These are phyloP conservation scores for Cichorium intybus DNA, from an alignment of 140 eudicot species.

Conservation along the genomic window DNA sequence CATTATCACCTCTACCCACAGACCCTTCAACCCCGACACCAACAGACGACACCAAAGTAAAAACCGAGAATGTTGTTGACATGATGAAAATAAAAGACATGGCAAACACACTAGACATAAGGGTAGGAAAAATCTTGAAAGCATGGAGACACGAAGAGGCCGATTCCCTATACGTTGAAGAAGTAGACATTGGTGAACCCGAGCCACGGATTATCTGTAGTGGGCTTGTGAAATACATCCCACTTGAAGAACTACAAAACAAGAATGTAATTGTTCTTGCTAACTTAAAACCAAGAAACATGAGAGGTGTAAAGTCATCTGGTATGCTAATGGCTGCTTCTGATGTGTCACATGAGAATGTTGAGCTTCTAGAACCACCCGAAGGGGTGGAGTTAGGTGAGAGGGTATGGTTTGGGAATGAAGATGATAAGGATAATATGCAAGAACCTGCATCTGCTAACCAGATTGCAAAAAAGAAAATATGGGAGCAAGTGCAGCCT, in stretches of 20 bases:
- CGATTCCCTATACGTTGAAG: constrained; percentile 86
- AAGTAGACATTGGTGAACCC: constrained; percentile 85
- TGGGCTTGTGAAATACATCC: constrained; percentile 82
- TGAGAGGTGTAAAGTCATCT: constrained; percentile 91
- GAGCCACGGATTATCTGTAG: constrained; percentile 85
- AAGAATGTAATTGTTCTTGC: constrained; percentile 77
- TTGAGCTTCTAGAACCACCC: constrained; percentile 90
- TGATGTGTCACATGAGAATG: constrained; percentile 88
- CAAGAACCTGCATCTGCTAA: constrained; percentile 77
- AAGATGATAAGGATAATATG: constrained; percentile 62
- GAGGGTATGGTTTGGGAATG: constrained; percentile 87
- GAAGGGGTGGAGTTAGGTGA: constrained; percentile 72
- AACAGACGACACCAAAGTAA: constrained; percentile 5
- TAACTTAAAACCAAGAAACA: constrained; percentile 88
- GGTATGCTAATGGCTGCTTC: constrained; percentile 99
- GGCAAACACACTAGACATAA: constrained; percentile 69
- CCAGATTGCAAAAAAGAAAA: constrained; percentile 94
- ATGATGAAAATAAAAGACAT: constrained; percentile 41
- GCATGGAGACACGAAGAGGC: constrained; percentile 95
- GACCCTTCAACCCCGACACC: constrained; percentile 24
- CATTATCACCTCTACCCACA: constrained; percentile 15
- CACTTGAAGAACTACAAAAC: constrained; percentile 66
- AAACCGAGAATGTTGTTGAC: constrained; percentile 21
- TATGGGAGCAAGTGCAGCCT: constrained; percentile 95
- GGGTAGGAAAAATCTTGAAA: constrained; percentile 72